Evolutionary conservation across 2,329 filamentous ascomycete species (phyloP).

Genomic region (Whalleya microplaca): DNA sequence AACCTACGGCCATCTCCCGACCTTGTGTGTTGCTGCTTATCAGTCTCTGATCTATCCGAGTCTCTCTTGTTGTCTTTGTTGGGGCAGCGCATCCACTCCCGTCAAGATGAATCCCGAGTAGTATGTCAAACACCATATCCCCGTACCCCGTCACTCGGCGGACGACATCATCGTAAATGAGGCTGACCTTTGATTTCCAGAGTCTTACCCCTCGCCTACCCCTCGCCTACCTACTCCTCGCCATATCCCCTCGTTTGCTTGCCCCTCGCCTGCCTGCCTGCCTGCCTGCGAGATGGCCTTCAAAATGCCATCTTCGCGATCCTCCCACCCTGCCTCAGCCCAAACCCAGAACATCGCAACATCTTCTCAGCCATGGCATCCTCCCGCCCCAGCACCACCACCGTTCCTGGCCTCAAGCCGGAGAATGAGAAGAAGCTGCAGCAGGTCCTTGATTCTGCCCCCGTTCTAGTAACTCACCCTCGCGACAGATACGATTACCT

Average conservation of each 20-base stretch:
- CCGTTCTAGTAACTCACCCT: conserved; percentile 30
- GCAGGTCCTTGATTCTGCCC: conserved; percentile 19
- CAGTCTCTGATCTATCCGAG: conserved; percentile 10
- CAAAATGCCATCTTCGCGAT: conserved; percentile 10
- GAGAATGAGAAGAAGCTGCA: conserved; percentile 27
- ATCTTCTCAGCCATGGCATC: conserved; percentile 15
- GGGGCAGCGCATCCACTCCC: conserved; percentile 34
- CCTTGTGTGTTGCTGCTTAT: conserved; percentile 13
- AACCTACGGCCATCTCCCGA: background rate
- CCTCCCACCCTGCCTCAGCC: conserved; percentile 3
- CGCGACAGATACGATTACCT: conserved; percentile 95
- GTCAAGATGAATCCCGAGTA: conserved; percentile 89
- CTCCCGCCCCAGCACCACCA: conserved; percentile 2
- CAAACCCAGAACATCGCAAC: conserved; percentile 11
- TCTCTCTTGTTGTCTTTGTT: conserved; percentile 21
- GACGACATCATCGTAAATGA: conserved; percentile 9
- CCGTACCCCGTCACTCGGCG: conserved; percentile 30
- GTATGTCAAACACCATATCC: conserved; percentile 59
- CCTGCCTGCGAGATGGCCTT: background rate
- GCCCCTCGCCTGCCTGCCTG: background rate
- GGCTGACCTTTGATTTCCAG: conserved; percentile 11
- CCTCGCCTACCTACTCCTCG: conserved; percentile 2
- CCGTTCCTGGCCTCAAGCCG: conserved; percentile 23
- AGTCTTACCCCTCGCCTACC: conserved; percentile 14
- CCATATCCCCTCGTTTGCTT: background rate